A percentile compares a stretch with the other conserved stretches of the same genome.
Evolutionary conservation across 192 early-diverging fungal genomes (phyloP).

Genomic region (Coemansia sp.): DNA sequence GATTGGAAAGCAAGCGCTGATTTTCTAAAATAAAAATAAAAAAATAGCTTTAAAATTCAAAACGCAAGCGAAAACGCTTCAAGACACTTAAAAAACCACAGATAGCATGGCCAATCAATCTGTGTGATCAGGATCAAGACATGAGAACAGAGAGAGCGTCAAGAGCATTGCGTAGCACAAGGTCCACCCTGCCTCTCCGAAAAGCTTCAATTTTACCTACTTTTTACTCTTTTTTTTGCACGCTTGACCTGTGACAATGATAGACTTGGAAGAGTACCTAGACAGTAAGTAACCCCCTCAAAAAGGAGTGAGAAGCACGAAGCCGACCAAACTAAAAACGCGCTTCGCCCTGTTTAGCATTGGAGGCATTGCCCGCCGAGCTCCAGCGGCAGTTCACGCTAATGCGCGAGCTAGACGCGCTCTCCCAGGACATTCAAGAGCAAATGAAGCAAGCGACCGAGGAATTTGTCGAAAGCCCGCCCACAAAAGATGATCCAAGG

Average conservation of each 20-base stretch:
- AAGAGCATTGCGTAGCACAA: not conserved
- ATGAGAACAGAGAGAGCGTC: not conserved
- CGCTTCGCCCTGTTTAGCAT: conserved; percentile 51
- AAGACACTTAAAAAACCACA: not conserved
- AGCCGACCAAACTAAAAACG: not conserved
- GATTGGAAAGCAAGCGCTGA: not conserved
- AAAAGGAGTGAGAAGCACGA: not conserved
- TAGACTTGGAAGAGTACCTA: conserved; percentile 87
- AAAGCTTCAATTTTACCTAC: not conserved
- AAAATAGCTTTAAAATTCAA: not conserved
- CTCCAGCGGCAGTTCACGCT: conserved; percentile 85
- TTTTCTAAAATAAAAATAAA: not conserved
- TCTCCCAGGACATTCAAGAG: conserved; percentile 69
- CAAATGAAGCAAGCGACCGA: conserved; percentile 64
- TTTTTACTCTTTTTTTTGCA: not conserved
- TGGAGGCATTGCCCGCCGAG: conserved; percentile 76
- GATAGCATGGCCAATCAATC: not conserved
- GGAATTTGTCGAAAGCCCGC: conserved; percentile 68
- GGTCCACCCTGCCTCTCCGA: not conserved
- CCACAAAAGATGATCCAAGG: conserved; percentile 44
- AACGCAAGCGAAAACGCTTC: not conserved
- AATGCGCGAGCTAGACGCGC: conserved; percentile 89
- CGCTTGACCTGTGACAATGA: conserved; percentile 12
- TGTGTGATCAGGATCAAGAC: not conserved
- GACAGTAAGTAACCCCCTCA: conserved; percentile 63